Conservation (phyloP, 495 filamentous ascomycete species). For the Penicillium mononematosum region DNA sequence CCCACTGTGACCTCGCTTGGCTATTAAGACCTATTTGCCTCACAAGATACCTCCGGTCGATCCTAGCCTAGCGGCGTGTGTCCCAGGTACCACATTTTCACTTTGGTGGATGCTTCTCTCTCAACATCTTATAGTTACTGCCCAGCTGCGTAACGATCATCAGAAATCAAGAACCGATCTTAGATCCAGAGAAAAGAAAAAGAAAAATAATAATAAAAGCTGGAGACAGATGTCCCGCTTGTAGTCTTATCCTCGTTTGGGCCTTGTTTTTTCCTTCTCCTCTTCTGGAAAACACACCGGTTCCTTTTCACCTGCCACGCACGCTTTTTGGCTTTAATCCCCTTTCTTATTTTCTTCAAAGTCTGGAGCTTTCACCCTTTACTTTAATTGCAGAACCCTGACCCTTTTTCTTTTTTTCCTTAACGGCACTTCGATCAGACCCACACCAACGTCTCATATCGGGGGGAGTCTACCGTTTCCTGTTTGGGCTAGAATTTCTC, state of each 20-base stretch:
- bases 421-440: constrained; percentile 33
- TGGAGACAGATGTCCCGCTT: constrained; percentile 11
- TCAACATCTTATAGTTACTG: constrained; percentile 9
- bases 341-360: background rate
- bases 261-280: constrained; percentile 6
- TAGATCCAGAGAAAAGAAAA: constrained; percentile 15
- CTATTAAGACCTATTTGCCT: constrained; percentile 7
- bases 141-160: constrained; percentile 30
- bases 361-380: constrained; percentile 24
- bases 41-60: constrained; percentile 23
- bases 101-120: constrained; percentile 16
- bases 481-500: constrained; percentile 9
- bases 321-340: background rate
- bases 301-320: constrained; percentile 11
- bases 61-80: constrained; percentile 16
- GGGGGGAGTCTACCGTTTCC: constrained; percentile 18
- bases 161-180: constrained; percentile 13
- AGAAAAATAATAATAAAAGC: background rate
- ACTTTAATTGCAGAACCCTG: constrained; percentile 32
- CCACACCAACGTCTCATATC: constrained; percentile 37
- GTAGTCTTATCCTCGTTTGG: constrained; percentile 7
- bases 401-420: constrained; percentile 19
- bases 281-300: constrained; percentile 7
- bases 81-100: constrained; percentile 14
- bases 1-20: constrained; percentile 18